Conservation (phyloP, 1,284 basidiomycete genomes). For the Ganoderma boninense region DNA sequence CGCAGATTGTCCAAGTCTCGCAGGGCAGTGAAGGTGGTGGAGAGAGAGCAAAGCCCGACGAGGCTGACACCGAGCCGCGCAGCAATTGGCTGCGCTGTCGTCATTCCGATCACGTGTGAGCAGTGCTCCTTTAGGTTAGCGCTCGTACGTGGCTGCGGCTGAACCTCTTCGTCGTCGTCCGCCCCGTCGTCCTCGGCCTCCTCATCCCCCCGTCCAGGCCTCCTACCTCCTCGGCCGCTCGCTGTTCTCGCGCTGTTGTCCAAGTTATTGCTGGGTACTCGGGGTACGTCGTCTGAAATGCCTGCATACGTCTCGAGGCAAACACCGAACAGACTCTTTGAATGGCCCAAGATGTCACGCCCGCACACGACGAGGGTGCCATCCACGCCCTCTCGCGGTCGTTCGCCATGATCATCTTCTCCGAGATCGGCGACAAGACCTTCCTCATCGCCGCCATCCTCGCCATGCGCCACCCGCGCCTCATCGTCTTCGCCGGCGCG, state of each 20-base stretch:
- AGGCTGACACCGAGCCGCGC: background rate
- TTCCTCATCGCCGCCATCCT: slow-evolving; percentile 98
- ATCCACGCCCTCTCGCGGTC: slow-evolving; percentile 73
- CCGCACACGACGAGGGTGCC: slow-evolving; percentile 45
- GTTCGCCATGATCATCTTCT: slow-evolving; percentile 89
- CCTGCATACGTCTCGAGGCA: too few species aligned
- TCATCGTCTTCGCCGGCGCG: slow-evolving; percentile 90
- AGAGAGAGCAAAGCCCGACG: background rate
- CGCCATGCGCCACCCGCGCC: slow-evolving; percentile 91
- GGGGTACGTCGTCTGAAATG: background rate
- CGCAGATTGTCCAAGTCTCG: background rate
- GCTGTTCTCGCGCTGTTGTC: background rate
- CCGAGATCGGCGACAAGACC: slow-evolving; percentile 97
- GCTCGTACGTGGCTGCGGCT: background rate
- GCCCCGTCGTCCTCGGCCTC: background rate
- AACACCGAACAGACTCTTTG: slow-evolving; percentile 20
- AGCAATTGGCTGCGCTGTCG: background rate
- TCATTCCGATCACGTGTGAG: slow-evolving; percentile 7
- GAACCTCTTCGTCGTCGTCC: background rate
- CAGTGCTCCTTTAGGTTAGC: background rate
- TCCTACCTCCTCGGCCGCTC: background rate
- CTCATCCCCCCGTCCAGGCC: background rate
- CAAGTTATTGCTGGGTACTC: background rate
- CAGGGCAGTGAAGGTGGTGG: background rate
- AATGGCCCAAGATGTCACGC: slow-evolving; percentile 37